phyloP scores from a whole-genome alignment of 768 basidiomycete genomes.

The Thelephora aurantiotincta region DNA sequence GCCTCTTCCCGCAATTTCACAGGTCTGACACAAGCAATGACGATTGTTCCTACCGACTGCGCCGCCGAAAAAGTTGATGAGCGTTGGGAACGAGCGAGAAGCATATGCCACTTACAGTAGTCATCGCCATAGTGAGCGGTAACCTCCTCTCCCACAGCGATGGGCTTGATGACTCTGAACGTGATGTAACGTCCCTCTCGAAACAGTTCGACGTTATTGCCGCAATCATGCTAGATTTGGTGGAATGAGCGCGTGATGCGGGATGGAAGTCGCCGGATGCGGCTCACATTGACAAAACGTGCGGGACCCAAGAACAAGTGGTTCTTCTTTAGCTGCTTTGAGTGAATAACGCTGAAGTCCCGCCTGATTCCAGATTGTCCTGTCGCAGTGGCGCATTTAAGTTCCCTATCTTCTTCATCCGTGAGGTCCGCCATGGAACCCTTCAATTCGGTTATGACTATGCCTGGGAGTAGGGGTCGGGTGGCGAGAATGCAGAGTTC shows the following conservation, averaged over 20 bases:
- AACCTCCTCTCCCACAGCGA: slow-evolving; percentile 72
- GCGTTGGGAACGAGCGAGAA: slow-evolving; percentile 3
- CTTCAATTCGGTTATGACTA: slow-evolving; percentile 75
- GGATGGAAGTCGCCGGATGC: slow-evolving; percentile 3
- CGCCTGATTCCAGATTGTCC: slow-evolving; percentile 39
- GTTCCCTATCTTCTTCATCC: slow-evolving; percentile 73
- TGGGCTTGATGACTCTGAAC: slow-evolving; percentile 68
- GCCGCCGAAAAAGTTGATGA: slow-evolving; percentile 6
- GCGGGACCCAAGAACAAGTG: slow-evolving; percentile 85
- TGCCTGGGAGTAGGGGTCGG: slow-evolving; percentile 47
- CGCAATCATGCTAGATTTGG: slow-evolving; percentile 63
- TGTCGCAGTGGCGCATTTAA: slow-evolving; percentile 70
- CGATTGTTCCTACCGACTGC: slow-evolving; percentile 55
- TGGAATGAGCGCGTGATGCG: slow-evolving; percentile 7
- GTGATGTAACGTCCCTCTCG: slow-evolving; percentile 85
- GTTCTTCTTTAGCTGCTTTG: slow-evolving; percentile 84
- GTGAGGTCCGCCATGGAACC: slow-evolving; percentile 85
- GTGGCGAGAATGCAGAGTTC: slow-evolving; percentile 83
- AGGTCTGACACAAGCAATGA: slow-evolving; percentile 77
- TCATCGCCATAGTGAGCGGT: slow-evolving; percentile 86
- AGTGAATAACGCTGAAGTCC: slow-evolving; percentile 87
- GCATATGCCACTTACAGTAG: slow-evolving; percentile 50
- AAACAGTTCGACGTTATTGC: slow-evolving; percentile 80
- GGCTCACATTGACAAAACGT: slow-evolving; percentile 80
- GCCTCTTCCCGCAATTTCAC: slow-evolving; percentile 61